Evolutionary conservation across 2,329 filamentous ascomycete species (phyloP).

Genomic region (Massarina eburnea): DNA sequence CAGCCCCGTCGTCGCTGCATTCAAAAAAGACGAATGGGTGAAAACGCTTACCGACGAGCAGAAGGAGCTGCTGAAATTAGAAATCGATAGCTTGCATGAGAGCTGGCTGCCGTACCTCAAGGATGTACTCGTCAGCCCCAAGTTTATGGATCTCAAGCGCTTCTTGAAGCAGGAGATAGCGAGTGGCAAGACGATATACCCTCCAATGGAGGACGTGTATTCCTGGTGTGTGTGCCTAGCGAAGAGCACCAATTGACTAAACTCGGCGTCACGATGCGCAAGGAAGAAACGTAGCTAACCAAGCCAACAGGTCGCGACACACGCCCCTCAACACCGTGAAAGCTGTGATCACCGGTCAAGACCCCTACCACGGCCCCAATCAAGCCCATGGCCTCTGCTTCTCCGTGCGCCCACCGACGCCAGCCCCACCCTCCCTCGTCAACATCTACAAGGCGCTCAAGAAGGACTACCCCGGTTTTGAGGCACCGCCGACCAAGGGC

Average conservation of each 20-base stretch:
- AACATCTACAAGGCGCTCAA: slow-evolving; percentile 92
- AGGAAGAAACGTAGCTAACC: slow-evolving; percentile 9
- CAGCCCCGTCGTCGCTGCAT: slow-evolving; percentile 45
- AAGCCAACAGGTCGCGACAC: slow-evolving; percentile 74
- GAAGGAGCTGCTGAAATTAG: slow-evolving; percentile 76
- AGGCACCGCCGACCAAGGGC: slow-evolving; percentile 71
- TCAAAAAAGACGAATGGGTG: slow-evolving; percentile 92
- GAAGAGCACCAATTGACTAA: neutral
- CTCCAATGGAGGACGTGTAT: slow-evolving; percentile 86
- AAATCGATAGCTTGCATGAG: slow-evolving; percentile 88
- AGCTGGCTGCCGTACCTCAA: slow-evolving; percentile 90
- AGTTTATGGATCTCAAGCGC: slow-evolving; percentile 84
- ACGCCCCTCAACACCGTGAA: slow-evolving; percentile 88
- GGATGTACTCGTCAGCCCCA: slow-evolving; percentile 75
- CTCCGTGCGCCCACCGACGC: slow-evolving; percentile 86
- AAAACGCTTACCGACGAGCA: slow-evolving; percentile 77
- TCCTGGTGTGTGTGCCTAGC: slow-evolving; percentile 69
- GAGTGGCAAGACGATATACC: slow-evolving; percentile 77
- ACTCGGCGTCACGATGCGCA: neutral
- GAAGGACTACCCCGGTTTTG: slow-evolving; percentile 84
- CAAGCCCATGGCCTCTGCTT: slow-evolving; percentile 97
- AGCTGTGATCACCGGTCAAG: slow-evolving; percentile 90
- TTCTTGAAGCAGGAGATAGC: slow-evolving; percentile 80
- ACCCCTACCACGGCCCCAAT: slow-evolving; percentile 94
- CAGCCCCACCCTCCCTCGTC: slow-evolving; percentile 82